A percentile compares a stretch with the other conserved stretches of the same genome.
These are phyloP conservation scores for Crithidia brevicula DNA, from an alignment of 208 protist genomes.

Conservation along the genomic window DNA sequence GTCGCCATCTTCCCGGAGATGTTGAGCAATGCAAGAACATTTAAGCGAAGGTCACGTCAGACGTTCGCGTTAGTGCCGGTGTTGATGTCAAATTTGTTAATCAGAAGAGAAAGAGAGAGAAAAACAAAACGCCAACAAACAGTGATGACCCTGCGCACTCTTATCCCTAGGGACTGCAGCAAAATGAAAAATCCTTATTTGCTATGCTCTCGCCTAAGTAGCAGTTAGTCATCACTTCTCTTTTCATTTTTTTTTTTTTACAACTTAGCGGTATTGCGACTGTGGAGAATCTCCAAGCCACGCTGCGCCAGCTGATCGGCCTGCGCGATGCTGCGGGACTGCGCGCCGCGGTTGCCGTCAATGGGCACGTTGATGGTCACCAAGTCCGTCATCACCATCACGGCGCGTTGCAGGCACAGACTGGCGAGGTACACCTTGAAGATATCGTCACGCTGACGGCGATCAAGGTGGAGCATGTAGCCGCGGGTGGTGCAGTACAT, in stretches of 20 bases:
- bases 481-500: slow-evolving; percentile 69
- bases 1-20: too few species aligned
- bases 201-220: too few species aligned
- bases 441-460: slow-evolving; percentile 57
- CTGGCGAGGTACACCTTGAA: slow-evolving; percentile 77
- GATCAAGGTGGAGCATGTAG: slow-evolving; percentile 70
- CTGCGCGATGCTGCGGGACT: slow-evolving; percentile 50
- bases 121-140: not conserved
- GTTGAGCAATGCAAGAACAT: too few species aligned
- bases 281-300: slow-evolving; percentile 54
- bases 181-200: not conserved
- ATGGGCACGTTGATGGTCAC: slow-evolving; percentile 7
- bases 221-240: not conserved
- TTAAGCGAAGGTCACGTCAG: too few species aligned
- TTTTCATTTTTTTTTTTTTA: slow-evolving; percentile 19
- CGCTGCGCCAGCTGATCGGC: slow-evolving; percentile 61
- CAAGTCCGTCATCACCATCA: slow-evolving; percentile 41
- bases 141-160: too few species aligned
- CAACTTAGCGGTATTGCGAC: slow-evolving; percentile 43
- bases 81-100: too few species aligned
- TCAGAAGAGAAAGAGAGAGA: not conserved
- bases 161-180: not conserved
- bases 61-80: too few species aligned
- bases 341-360: slow-evolving; percentile 13
- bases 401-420: slow-evolving; percentile 55